phyloP scores from a whole-genome alignment of 352 stramenopile species.

The Pythium oligandrum region DNA sequence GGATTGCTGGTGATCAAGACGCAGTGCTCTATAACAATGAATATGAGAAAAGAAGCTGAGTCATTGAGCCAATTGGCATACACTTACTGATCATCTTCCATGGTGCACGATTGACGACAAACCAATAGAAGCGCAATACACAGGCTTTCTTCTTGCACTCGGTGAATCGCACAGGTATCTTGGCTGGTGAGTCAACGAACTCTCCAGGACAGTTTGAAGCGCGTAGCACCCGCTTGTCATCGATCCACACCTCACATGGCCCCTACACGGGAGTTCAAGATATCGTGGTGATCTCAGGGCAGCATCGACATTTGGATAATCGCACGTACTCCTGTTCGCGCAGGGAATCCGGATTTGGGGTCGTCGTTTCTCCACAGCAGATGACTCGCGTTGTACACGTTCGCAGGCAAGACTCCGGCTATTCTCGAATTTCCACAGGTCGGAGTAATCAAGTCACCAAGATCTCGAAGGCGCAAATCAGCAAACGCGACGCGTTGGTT shows the following conservation, averaged over 20 bases:
- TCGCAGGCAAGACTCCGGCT: conserved; percentile 2
- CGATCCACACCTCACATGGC: conserved; percentile 19
- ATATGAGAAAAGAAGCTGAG: not conserved
- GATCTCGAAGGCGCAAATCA: conserved; percentile 14
- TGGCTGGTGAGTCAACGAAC: conserved; percentile 24
- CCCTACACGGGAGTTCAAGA: conserved; percentile 15
- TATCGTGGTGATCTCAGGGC: no score
- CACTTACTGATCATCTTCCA: conserved; percentile 17
- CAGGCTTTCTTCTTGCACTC: conserved; percentile 8
- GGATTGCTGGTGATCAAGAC: conserved; percentile 12
- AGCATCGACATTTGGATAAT: not conserved
- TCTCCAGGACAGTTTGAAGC: conserved; percentile 4
- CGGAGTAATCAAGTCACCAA: conserved; percentile 6
- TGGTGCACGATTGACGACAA: conserved; percentile 3
- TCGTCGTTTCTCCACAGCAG: conserved; percentile 18
- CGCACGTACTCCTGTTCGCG: not conserved
- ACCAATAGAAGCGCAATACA: conserved; percentile 23
- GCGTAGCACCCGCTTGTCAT: conserved; percentile 11
- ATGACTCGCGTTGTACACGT: conserved; percentile 8
- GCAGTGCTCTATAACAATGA: conserved; percentile 12
- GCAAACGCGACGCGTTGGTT: conserved; percentile 9
- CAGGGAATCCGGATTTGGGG: conserved; percentile 10
- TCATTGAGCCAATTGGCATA: not conserved
- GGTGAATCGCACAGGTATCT: conserved; percentile 19
- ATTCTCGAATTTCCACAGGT: conserved; percentile 14